Base-by-base conservation (phyloP, 1,284 basidiomycete genomes). In the Tetrapyrgos nigripes region DNA sequence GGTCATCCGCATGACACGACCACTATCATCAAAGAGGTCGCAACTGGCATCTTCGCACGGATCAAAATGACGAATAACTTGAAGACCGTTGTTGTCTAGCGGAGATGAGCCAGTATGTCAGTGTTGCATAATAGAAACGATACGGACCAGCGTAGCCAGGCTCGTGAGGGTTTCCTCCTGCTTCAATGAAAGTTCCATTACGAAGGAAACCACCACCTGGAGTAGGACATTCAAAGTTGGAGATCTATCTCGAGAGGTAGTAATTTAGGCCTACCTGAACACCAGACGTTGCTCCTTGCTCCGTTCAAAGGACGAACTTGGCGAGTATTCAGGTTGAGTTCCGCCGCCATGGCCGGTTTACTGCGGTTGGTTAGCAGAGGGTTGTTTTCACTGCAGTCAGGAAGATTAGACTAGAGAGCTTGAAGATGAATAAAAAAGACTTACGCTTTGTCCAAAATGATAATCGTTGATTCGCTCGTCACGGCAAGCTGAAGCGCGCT, bases 261-360 rank as follows among this genome's bases (percentile, higher is more conserved):
- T n/a, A n/a, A n/a, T n/a, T n/a, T n/a, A n/a, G n/a, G n/a, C n/a
- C n/a, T n/a, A n/a, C n/a, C 75, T 1, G 79, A 79, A 59, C 80
- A 82, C 70, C 80, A 82, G 13, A 74, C 73, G 69, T 82, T 78
- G 9, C 78, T 77, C 23, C 70, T 49, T 45, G 79, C 68, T 40
- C 78, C 65, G 45, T 78, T 68, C 40, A 82, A 62, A 0, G 79
- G 68, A 13, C 67, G 67, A 26, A 76, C 73, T 5, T 66, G 69
- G 56, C 72, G 68, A 9, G 73, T 71, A 62, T 74, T 64, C 53
- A 78, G 68, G 62, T 76, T 60, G 62, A 71, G 76, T 29, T 79
- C 66, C 3, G 71, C 66, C 11, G 70, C 76, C 76, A 76, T 79
- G 0, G 78, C 77, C 0, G 74, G 68, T 47, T 75, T 72, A 10